Percentiles rank a stretch among this genome's conserved stretches.
Evolutionary conservation across 345 rosid species (phyloP).

Genomic region (Arabidopsis arenosa): DNA sequence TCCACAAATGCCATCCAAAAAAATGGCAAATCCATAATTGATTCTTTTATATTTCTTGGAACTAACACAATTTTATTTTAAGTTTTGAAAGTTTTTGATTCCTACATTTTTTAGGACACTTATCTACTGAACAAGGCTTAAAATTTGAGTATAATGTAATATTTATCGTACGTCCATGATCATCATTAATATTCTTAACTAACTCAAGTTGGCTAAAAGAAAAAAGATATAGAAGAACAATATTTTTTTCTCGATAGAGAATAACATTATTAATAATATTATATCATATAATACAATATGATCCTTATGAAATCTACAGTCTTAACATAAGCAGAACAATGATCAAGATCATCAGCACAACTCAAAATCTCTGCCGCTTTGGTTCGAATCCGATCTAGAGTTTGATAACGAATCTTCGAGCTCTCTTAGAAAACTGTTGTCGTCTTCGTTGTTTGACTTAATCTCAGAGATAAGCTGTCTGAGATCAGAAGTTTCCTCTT

Average conservation of each 20-base stretch:
- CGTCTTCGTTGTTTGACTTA: slow-evolving; percentile 45
- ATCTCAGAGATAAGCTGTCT: slow-evolving; percentile 67
- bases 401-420: slow-evolving; percentile 59
- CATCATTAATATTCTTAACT: slow-evolving; percentile 35
- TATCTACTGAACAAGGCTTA: neutral
- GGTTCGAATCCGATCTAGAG: slow-evolving; percentile 39
- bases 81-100: slow-evolving; percentile 2
- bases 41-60: neutral
- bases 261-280: slow-evolving; percentile 28
- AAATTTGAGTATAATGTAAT: slow-evolving; percentile 14
- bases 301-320: slow-evolving; percentile 33
- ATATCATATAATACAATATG: slow-evolving; percentile 27
- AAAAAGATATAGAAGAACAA: slow-evolving; percentile 38
- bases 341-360: slow-evolving; percentile 36
- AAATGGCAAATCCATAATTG: too few species aligned
- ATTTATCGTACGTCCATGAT: slow-evolving; percentile 29
- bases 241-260: neutral
- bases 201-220: slow-evolving; percentile 43
- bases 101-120: slow-evolving; percentile 8
- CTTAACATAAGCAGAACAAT: slow-evolving; percentile 27
- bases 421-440: slow-evolving; percentile 57
- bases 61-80: slow-evolving; percentile 2
- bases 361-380: slow-evolving; percentile 25
- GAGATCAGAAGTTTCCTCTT: slow-evolving; percentile 80
- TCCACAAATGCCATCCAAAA: too few species aligned